Percentiles rank a stretch among this genome's conserved stretches.
Conservation (phyloP, 2,329 filamentous ascomycete species). For the Exophiala bonariae region DNA sequence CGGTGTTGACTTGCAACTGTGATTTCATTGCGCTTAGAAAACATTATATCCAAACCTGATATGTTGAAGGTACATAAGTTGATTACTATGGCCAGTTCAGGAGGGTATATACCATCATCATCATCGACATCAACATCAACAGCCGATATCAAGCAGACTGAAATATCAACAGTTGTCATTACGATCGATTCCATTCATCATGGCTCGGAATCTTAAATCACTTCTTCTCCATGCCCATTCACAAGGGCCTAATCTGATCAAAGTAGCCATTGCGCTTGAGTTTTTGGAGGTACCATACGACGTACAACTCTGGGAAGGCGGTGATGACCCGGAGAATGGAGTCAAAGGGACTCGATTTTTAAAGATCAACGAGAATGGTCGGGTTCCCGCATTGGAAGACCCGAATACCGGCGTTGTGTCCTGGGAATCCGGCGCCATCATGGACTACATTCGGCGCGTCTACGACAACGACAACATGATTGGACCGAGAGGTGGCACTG, state of each 20-base stretch:
- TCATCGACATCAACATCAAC: neutral
- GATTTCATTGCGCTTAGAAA: too few species aligned
- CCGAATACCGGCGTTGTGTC: conserved; percentile 39
- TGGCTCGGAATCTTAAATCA: conserved; percentile 28
- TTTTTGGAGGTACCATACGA: conserved; percentile 41
- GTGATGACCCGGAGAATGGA: conserved; percentile 37
- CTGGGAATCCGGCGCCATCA: conserved; percentile 42
- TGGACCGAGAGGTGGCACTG: conserved; percentile 34
- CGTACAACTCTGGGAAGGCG: conserved; percentile 44
- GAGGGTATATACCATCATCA: neutral
- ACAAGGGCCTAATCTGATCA: conserved; percentile 45
- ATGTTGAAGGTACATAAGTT: too few species aligned
- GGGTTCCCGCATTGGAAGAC: conserved; percentile 39
- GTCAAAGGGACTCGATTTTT: conserved; percentile 40
- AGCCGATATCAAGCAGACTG: neutral
- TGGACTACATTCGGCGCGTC: conserved; percentile 40
- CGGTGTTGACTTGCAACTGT: too few species aligned
- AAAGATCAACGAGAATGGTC: conserved; percentile 48
- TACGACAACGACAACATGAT: conserved; percentile 45
- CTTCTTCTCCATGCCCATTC: conserved; percentile 43
- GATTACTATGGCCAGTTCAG: too few species aligned
- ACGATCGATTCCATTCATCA: neutral
- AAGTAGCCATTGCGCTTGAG: conserved; percentile 45
- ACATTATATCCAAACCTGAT: too few species aligned
- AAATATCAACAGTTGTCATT: neutral